Base-by-base conservation (phyloP, 345 rosid species). In the Toxicodendron radicans region DNA sequence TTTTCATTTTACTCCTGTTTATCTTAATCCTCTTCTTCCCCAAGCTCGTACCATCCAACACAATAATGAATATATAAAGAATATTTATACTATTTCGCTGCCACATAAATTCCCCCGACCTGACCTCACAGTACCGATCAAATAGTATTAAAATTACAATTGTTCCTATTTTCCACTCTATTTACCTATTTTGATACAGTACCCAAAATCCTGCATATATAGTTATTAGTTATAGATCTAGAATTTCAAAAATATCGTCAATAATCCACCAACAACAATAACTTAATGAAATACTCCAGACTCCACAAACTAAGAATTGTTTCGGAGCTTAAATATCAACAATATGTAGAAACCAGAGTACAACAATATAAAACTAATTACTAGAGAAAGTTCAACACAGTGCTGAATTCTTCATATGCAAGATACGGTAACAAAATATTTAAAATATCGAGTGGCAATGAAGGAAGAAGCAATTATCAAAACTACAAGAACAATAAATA, bases 401-500 rank as follows among this genome's bases (percentile, higher is more conserved):
- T n/a, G n/a, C 16, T 53, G 63, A 53, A 57, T 33, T 41, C 35
- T 46, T 58, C 72, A 49, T 20, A 77, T 46, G 45, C 45, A 60
- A 52, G 56, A 65, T 24, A 46, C 23, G 60, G 30, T 9, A 4
- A 48, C 5, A 11, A 62, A 56, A 10, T 8, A 11, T 17, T 48
- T 13, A 18, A 46, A 11, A 63, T 46, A 63, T 61, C 21, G 14
- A 11, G 38, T 33, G 9, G 17, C n/a, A 67, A n/a, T 49, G 18
- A 51, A 71, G n/a, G 70, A 41, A n/a, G 13, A 65, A 20, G 63
- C 79, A 73, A 17, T 30, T 62, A 74, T 70, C 38, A 41, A 64
- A 68, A 70, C 64, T 73, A 75, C 54, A 73, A 63, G 65, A 73
- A 80, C 70, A 41, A 66, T 64, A 60, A 68, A 49, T 75, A 59